phyloP scores from a whole-genome alignment of 768 basidiomycete genomes.

The Mycena latifolia region DNA sequence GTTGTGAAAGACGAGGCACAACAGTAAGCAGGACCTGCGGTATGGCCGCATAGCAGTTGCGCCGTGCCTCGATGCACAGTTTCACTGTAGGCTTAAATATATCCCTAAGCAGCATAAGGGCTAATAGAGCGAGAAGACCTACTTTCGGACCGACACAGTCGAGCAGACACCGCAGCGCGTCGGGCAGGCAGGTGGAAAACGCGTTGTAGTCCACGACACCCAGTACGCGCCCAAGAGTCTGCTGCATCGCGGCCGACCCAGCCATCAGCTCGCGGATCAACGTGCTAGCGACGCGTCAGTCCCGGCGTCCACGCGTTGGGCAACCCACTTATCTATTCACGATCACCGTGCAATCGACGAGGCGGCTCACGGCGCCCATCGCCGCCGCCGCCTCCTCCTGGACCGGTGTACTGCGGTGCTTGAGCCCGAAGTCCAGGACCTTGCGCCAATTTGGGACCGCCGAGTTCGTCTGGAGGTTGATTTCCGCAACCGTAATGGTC shows the following conservation, averaged over 20 bases:
- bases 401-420: conserved; percentile 70
- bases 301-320: conserved; percentile 30
- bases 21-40: conserved; percentile 62
- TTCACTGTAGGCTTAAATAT: conserved; percentile 30
- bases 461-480: conserved; percentile 53
- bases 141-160: conserved; percentile 69
- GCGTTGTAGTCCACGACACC: conserved; percentile 76
- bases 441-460: conserved; percentile 73
- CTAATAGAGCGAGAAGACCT: conserved; percentile 37
- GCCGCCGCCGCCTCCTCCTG: conserved; percentile 85
- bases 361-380: conserved; percentile 75
- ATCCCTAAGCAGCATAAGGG: conserved; percentile 36
- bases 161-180: conserved; percentile 70
- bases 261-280: conserved; percentile 72
- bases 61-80: conserved; percentile 53
- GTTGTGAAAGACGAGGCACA: conserved; percentile 53
- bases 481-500: conserved; percentile 70
- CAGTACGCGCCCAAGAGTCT: conserved; percentile 78
- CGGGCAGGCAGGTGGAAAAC: conserved; percentile 64
- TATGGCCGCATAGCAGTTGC: conserved; percentile 58
- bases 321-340: conserved; percentile 77
- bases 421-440: conserved; percentile 79
- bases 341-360: conserved; percentile 72
- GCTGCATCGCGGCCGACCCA: conserved; percentile 69
- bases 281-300: conserved; percentile 49